Evolutionary conservation across 2,329 filamentous ascomycete genomes (phyloP).

Genomic region (Simplicillium sp.): DNA sequence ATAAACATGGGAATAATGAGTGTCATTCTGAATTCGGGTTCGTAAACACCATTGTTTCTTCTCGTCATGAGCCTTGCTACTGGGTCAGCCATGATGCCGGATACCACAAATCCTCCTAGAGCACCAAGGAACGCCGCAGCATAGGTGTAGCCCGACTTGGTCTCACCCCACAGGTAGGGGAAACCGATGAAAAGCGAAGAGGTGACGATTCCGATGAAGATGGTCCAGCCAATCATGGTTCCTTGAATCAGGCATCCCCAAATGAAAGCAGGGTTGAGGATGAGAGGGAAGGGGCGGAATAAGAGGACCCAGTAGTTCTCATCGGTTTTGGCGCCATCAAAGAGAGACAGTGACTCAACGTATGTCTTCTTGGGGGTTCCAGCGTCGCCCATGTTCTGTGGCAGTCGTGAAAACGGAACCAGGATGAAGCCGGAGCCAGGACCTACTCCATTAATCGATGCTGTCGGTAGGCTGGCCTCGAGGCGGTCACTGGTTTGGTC

Average conservation of each 20-base stretch:
- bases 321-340: slow-evolving; percentile 75
- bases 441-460: too few relatives aligned
- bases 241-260: slow-evolving; percentile 78
- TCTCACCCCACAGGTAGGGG: slow-evolving; percentile 73
- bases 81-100: slow-evolving; percentile 65
- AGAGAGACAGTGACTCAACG: slow-evolving; percentile 51
- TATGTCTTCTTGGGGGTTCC: slow-evolving; percentile 47
- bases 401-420: slow-evolving; percentile 17
- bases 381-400: slow-evolving; percentile 23
- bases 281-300: slow-evolving; percentile 71
- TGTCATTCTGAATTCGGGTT: slow-evolving; percentile 82
- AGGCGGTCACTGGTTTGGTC: slow-evolving; percentile 1
- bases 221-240: slow-evolving; percentile 88
- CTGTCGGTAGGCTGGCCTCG: background rate
- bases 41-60: slow-evolving; percentile 72
- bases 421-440: slow-evolving; percentile 16
- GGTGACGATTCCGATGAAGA: slow-evolving; percentile 79
- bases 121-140: slow-evolving; percentile 79
- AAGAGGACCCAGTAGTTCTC: slow-evolving; percentile 59
- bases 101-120: slow-evolving; percentile 65
- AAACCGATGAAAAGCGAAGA: slow-evolving; percentile 74
- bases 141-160: slow-evolving; percentile 79
- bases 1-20: slow-evolving; percentile 76
- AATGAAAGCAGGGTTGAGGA: slow-evolving; percentile 75
- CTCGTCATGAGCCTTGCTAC: slow-evolving; percentile 61